Evolutionary conservation across 2,329 filamentous ascomycete genomes (phyloP), one percentile per base, ranked within the genome.

Genomic region (Parascedosporium putredinis): DNA sequence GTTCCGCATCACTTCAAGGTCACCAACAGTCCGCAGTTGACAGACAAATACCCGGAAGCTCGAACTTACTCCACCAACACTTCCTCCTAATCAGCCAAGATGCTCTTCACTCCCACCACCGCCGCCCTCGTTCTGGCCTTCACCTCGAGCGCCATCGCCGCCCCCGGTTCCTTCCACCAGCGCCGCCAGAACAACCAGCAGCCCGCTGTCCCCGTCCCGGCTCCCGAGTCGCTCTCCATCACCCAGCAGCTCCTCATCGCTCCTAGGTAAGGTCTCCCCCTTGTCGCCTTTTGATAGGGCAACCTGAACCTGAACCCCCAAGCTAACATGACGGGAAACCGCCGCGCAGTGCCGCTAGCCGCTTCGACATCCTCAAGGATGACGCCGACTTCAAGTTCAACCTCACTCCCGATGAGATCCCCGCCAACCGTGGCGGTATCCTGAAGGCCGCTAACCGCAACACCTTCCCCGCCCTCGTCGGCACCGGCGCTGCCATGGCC

Each of bases 371-470:
- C 46, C 62, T 71, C 20, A 64, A 62, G 31, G 57, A 66, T 31
- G 58, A 71, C 58, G 46, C 56, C 5, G 62, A 71, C 52, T 71
- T 72, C 61, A 58, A 69, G 57, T 72, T 72, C 62, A 63, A 70
- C 60, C 72, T 74, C 61, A 61, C 58, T 52, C 55, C 73, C 42
- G 66, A 70, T 54, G 64, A 73, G 52, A 61, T 72, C 36, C 61
- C 66, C 6, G 68, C 72, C 36, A 72, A 74, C 59, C 65, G 72
- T 54, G 70, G 53, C 38, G 51, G 53, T 12, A 50, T 44, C 25
- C 65, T 77, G 53, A 62, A 75, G 33, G 64, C 69, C 18, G 74
- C 76, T 42, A 76, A 78, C 64, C 69, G 75, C 58, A 72, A 74
- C 62, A 71, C 69, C 23, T 74, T 75, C 60, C 73, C 73, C 0